Evolutionary conservation across 306 rosid species (phyloP).

Genomic region (Herpetospermum pedunculosum): DNA sequence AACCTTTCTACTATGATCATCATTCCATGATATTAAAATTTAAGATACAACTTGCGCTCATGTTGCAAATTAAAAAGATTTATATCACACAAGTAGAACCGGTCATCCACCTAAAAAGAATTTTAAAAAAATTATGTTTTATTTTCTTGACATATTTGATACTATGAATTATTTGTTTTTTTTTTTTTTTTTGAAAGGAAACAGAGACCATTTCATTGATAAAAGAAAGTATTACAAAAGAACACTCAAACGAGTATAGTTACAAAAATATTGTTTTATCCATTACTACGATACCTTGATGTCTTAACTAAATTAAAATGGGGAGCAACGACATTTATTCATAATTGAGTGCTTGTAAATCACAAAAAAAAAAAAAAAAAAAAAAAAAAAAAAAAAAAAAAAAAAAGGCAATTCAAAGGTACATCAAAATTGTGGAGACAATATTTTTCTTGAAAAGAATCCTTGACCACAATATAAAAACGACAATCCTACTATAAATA

Average conservation of each 20-base stretch:
- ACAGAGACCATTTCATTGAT: too few relatives aligned
- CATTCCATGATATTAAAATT: not conserved
- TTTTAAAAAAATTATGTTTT: not conserved
- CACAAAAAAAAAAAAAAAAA: not conserved
- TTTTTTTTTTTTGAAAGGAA: too few relatives aligned
- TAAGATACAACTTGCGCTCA: not conserved
- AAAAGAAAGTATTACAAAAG: too few relatives aligned
- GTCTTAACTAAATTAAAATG: not conserved
- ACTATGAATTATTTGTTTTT: not conserved
- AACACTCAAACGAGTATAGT: too few relatives aligned
- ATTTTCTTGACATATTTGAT: not conserved
- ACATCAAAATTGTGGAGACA: not conserved
- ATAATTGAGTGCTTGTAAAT: not conserved
- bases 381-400: not conserved
- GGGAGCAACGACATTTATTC: not conserved
- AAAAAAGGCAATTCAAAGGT: not conserved
- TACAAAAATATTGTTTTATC: not conserved
- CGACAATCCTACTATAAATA: not conserved
- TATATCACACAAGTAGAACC: not conserved
- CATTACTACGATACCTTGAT: not conserved
- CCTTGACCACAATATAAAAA: not conserved
- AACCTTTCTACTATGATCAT: not conserved
- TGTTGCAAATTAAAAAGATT: not conserved
- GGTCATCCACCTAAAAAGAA: not conserved
- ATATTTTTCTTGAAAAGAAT: not conserved